phyloP scores from a whole-genome alignment of 805 yeast genomes.

The Saccharomycopsis guyanensis region DNA sequence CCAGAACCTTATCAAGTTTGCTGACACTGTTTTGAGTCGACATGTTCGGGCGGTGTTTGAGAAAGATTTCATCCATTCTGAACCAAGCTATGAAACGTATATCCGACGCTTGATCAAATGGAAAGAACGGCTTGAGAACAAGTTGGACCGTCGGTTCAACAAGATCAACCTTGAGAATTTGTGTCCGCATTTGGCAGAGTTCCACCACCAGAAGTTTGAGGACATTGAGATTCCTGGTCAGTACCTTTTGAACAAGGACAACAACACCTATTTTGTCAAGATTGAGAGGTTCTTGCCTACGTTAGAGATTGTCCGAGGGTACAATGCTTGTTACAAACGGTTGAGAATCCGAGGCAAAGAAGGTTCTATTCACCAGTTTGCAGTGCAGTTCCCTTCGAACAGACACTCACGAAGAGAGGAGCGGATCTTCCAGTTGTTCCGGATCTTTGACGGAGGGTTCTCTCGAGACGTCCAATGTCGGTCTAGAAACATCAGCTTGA shows the following conservation, averaged over 20 bases:
- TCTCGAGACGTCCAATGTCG: slow-evolving; percentile 81
- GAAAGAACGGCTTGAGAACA: slow-evolving; percentile 90
- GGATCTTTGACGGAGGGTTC: slow-evolving; percentile 78
- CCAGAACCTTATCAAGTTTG: slow-evolving; percentile 77
- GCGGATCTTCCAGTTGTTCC: slow-evolving; percentile 82
- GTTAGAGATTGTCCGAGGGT: slow-evolving; percentile 81
- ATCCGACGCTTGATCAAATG: slow-evolving; percentile 78
- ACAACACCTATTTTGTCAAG: slow-evolving; percentile 83
- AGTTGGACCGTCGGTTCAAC: slow-evolving; percentile 75
- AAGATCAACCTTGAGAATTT: slow-evolving; percentile 78
- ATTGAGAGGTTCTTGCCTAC: slow-evolving; percentile 89
- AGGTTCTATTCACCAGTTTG: slow-evolving; percentile 85
- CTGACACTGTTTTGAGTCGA: slow-evolving; percentile 86
- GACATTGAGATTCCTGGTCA: slow-evolving; percentile 98
- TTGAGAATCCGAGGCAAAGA: slow-evolving; percentile 88
- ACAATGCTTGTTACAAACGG: slow-evolving; percentile 83
- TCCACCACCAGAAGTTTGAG: slow-evolving; percentile 97
- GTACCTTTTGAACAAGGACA: slow-evolving; percentile 80
- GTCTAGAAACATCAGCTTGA: slow-evolving; percentile 74
- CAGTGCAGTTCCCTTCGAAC: slow-evolving; percentile 96
- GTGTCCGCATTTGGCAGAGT: slow-evolving; percentile 92
- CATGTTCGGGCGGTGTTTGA: slow-evolving; percentile 87
- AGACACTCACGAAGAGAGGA: slow-evolving; percentile 97
- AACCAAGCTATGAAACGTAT: slow-evolving; percentile 85
- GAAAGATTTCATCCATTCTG: slow-evolving; percentile 76